These are phyloP conservation scores for Dorcoceras hygrometricum DNA, from an alignment of 257 asterid species.

Conservation along the genomic window DNA sequence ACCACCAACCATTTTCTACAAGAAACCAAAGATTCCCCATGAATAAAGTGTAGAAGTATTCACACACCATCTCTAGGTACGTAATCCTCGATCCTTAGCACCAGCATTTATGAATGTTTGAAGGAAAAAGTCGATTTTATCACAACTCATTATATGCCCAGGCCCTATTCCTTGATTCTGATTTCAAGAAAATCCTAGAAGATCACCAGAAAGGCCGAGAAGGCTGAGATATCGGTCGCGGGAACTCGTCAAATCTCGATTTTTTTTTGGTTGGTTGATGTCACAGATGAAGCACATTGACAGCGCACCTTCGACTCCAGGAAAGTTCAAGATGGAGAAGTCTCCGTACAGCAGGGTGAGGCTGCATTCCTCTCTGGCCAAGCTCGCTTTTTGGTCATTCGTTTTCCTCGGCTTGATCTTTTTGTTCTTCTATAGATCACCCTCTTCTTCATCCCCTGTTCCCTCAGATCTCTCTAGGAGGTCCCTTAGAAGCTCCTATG, in stretches of 20 bases:
- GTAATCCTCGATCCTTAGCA: constrained; percentile 21
- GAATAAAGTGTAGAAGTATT: constrained; percentile 28
- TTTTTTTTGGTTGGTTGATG: constrained; percentile 23
- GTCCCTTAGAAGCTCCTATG: constrained; percentile 63
- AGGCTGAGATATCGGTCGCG: constrained; percentile 18
- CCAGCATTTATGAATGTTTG: constrained; percentile 22
- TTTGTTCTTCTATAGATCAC: constrained; percentile 72
- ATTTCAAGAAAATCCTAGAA: constrained; percentile 22
- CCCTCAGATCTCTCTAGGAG: constrained; percentile 81
- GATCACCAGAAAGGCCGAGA: constrained; percentile 24
- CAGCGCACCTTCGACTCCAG: constrained; percentile 68
- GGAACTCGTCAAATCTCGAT: constrained; percentile 30
- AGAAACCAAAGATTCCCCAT: constrained; percentile 58
- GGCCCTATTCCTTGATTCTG: constrained; percentile 31
- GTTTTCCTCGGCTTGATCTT: constrained; percentile 80
- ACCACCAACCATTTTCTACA: constrained; percentile 42
- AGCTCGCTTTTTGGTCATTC: constrained; percentile 89
- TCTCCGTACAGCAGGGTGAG: constrained; percentile 67
- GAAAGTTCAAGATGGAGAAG: constrained; percentile 97
- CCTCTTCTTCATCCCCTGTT: constrained; percentile 46
- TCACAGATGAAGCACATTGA: constrained; percentile 75
- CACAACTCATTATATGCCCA: constrained; percentile 6
- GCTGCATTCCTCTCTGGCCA: constrained; percentile 68
- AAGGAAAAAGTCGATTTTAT: neutral
- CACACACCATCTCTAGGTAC: constrained; percentile 20